These are phyloP conservation scores for Tilletia setariae DNA, from an alignment of 1,284 basidiomycete species.

Conservation along the genomic window DNA sequence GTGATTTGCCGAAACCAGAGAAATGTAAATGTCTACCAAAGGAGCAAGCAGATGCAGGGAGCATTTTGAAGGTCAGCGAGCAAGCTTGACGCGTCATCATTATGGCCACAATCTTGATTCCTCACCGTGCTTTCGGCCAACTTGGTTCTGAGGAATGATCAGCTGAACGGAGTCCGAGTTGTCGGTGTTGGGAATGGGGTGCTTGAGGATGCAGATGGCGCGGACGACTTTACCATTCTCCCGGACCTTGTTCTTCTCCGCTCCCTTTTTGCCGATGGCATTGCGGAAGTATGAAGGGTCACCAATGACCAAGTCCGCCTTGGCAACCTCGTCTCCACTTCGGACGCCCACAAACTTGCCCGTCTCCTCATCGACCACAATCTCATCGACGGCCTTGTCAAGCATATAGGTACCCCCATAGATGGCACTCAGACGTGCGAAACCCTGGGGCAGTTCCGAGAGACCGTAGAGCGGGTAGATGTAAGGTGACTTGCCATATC, in stretches of 20 bases:
- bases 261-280: constrained; percentile 63
- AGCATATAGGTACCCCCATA: constrained; percentile 99
- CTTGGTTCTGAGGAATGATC: constrained; percentile 98
- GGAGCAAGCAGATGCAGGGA: background rate
- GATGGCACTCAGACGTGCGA: constrained; percentile 90
- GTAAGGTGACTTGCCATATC: constrained; percentile 99
- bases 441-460: constrained; percentile 96
- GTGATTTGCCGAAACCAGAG: constrained; percentile 92
- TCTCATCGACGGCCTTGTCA: constrained; percentile 88
- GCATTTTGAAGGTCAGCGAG: too few species aligned
- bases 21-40: constrained; percentile 91
- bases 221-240: constrained; percentile 93
- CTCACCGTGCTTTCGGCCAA: constrained; percentile 84
- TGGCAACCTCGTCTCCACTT: constrained; percentile 85
- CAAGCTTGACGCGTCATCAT: background rate
- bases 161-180: constrained; percentile 87
- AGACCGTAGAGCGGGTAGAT: constrained; percentile 99
- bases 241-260: constrained; percentile 73
- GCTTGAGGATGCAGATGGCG: constrained; percentile 96
- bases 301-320: constrained; percentile 95
- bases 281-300: constrained; percentile 88
- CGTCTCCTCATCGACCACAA: constrained; percentile 71
- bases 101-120: too few species aligned
- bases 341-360: constrained; percentile 93
- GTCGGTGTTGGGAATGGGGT: constrained; percentile 96